These are phyloP conservation scores for Naegleria gruberi DNA, from an alignment of 208 protist species.

Conservation along the genomic window DNA sequence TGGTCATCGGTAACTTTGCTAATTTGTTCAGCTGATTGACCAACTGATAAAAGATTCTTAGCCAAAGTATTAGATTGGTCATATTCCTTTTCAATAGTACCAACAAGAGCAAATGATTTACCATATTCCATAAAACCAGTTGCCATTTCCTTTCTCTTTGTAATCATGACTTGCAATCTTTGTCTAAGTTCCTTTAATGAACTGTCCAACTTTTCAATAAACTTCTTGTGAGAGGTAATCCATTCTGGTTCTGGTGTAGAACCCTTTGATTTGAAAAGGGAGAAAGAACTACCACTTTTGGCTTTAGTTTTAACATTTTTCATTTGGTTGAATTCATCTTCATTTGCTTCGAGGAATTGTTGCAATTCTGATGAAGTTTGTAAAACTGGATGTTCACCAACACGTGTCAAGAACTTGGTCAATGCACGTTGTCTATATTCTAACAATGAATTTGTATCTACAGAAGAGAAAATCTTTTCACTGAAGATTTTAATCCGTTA, in stretches of 20 bases:
- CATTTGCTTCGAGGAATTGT: conserved; percentile 60
- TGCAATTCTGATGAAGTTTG: conserved; percentile 49
- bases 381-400: conserved; percentile 61
- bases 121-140: conserved; percentile 49
- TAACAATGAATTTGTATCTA: conserved; percentile 37
- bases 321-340: conserved; percentile 40
- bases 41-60: conserved; percentile 48
- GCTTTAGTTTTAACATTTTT: conserved; percentile 29
- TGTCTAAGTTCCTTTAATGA: conserved; percentile 41
- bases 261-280: conserved; percentile 21
- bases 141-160: conserved; percentile 40
- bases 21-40: conserved; percentile 53
- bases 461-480: conserved; percentile 32
- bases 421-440: conserved; percentile 66
- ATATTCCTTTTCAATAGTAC: conserved; percentile 49
- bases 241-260: conserved; percentile 22
- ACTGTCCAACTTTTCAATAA: conserved; percentile 47
- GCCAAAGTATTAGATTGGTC: conserved; percentile 37
- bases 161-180: conserved; percentile 45
- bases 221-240: conserved; percentile 42
- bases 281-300: background rate
- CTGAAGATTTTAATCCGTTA: background rate
- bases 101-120: conserved; percentile 45
- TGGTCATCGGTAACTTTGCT: conserved; percentile 52
- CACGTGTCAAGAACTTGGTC: conserved; percentile 58